These are phyloP conservation scores for Starmerella tilneyi DNA, from an alignment of 805 yeast species.

Conservation along the genomic window DNA sequence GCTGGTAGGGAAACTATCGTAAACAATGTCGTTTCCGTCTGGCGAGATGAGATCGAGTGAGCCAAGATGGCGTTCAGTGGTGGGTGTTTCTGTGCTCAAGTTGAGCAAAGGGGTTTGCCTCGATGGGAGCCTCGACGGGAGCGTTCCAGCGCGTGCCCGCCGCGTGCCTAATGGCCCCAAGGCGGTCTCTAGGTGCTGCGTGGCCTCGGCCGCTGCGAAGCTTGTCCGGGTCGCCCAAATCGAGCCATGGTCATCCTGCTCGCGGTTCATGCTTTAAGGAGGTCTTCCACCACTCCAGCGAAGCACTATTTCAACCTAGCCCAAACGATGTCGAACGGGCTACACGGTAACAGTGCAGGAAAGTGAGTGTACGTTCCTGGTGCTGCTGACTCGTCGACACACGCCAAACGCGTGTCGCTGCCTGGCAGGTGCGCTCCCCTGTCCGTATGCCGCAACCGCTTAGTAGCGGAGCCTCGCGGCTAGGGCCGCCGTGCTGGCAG, in stretches of 20 bases:
- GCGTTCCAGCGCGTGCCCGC: conserved; percentile 71
- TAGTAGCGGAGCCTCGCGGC: conserved; percentile 3
- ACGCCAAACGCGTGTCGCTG: conserved; percentile 6
- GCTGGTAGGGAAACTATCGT: conserved; percentile 25
- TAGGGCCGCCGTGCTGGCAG: conserved; percentile 3
- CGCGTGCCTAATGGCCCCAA: conserved; percentile 18
- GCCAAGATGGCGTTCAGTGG: conserved; percentile 26
- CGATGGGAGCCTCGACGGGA: conserved; percentile 49
- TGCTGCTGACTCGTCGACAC: conserved; percentile 4
- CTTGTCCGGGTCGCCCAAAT: conserved; percentile 17
- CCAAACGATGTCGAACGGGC: not conserved
- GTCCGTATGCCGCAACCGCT: conserved; percentile 6
- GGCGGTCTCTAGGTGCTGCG: conserved; percentile 6
- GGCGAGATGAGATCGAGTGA: conserved; percentile 31
- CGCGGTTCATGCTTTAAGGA: conserved; percentile 6
- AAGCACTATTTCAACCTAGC: not conserved
- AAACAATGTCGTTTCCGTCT: conserved; percentile 21
- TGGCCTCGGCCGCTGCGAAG: not conserved
- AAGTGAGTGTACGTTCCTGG: not conserved
- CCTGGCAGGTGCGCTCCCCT: not conserved
- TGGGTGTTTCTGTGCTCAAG: not conserved
- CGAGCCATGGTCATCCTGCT: conserved; percentile 13
- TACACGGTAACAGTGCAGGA: conserved; percentile 2
- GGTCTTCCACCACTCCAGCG: not conserved
- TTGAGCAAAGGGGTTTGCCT: not conserved